Evolutionary conservation across 768 basidiomycete species (phyloP).

Genomic region (Lactarius trivialis): DNA sequence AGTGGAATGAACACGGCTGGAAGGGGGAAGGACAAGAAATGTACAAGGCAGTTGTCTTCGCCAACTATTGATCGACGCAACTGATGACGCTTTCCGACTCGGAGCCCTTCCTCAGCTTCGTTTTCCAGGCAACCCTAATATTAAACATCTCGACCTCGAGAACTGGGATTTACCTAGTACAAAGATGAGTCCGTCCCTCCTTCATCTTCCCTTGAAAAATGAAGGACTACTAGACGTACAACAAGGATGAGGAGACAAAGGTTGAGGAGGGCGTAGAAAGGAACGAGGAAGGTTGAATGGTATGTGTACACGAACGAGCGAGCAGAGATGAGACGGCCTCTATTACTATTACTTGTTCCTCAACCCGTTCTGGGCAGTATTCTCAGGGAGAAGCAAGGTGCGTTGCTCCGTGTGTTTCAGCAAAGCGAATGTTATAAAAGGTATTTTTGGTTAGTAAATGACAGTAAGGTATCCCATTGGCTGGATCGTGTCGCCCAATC

Average conservation of each 20-base stretch:
- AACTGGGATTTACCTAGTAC: no score
- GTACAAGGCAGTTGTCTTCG: slow-evolving; percentile 94
- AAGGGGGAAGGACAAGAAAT: slow-evolving; percentile 25
- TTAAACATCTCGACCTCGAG: no score
- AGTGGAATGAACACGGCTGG: not conserved
- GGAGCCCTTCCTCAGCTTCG: no score
- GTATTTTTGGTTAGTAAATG: not conserved
- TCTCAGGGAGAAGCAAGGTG: no score
- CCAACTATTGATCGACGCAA: slow-evolving; percentile 93
- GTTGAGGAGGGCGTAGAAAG: slow-evolving; percentile 61
- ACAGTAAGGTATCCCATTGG: not conserved
- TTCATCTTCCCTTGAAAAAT: no score
- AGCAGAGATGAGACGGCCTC: not conserved
- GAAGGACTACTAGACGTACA: no score
- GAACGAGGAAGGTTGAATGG: slow-evolving; percentile 70
- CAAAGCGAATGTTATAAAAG: not conserved
- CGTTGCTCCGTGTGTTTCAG: not conserved
- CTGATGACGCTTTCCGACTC: no score
- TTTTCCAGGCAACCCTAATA: no score
- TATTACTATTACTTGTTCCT: no score
- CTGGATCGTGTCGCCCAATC: not conserved
- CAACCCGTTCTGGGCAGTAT: no score
- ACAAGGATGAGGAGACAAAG: slow-evolving; percentile 70
- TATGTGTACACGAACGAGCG: slow-evolving; percentile 35
- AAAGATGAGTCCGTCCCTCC: no score